Evolutionary conservation across 768 basidiomycete species (phyloP).

Genomic region (Tylopilus sp.): DNA sequence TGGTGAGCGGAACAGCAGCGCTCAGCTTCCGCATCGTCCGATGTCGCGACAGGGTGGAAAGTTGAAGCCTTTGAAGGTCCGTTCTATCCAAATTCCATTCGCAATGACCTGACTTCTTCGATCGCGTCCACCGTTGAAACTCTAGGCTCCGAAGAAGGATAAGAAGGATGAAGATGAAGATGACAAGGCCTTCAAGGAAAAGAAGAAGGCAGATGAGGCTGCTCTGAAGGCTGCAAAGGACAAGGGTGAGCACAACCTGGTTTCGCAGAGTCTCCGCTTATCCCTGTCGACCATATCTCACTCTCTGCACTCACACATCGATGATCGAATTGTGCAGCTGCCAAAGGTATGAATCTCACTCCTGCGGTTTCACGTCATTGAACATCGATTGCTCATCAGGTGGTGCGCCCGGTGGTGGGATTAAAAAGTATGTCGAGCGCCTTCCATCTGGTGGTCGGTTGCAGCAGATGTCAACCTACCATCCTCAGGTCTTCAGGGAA

Average conservation of each 20-base stretch:
- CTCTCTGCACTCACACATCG: background rate
- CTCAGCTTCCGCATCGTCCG: slow-evolving; percentile 12
- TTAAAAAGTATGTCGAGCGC: slow-evolving; percentile 72
- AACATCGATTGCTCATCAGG: slow-evolving; percentile 36
- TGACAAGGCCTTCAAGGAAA: slow-evolving; percentile 69
- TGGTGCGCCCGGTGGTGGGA: slow-evolving; percentile 67
- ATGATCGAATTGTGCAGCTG: slow-evolving; percentile 16
- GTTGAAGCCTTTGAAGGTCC: slow-evolving; percentile 79
- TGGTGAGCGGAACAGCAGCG: background rate
- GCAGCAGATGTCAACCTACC: slow-evolving; percentile 3
- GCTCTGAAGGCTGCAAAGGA: slow-evolving; percentile 71
- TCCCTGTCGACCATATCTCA: no score
- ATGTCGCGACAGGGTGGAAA: slow-evolving; percentile 77
- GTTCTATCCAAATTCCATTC: background rate
- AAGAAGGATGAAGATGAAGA: slow-evolving; percentile 71
- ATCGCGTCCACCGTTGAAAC: background rate
- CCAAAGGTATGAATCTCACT: slow-evolving; percentile 26
- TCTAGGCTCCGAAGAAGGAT: slow-evolving; percentile 79
- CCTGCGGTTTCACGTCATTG: slow-evolving; percentile 5
- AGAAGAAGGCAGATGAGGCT: slow-evolving; percentile 70
- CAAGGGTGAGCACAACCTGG: slow-evolving; percentile 48
- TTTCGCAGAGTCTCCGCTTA: background rate
- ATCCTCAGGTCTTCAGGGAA: slow-evolving; percentile 62
- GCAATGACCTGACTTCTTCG: background rate
- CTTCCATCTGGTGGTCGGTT: background rate